A percentile compares a stretch with the other conserved stretches of the same genome.
Evolutionary conservation across 805 yeast genomes (phyloP).

Genomic region (Starmerella geochares): DNA sequence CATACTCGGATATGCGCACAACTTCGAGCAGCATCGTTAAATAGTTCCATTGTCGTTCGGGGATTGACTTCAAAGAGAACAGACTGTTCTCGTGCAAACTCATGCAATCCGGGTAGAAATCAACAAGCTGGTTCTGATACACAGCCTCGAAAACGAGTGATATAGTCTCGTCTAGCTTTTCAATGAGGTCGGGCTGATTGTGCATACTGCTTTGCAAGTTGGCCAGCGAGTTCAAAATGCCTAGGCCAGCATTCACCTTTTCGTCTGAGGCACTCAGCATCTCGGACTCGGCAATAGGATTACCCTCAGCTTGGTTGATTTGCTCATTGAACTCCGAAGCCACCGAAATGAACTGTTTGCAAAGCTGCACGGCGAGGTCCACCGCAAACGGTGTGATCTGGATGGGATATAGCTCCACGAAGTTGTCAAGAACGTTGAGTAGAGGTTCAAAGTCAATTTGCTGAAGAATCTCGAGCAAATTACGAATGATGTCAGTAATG

Average conservation of each 20-base stretch:
- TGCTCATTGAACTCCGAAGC: conserved; percentile 57
- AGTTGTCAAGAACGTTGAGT: conserved; percentile 87
- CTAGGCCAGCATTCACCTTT: conserved; percentile 72
- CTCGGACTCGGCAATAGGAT: conserved; percentile 21
- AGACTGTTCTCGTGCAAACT: conserved; percentile 66
- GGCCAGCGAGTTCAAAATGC: conserved; percentile 69
- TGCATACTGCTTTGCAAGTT: conserved; percentile 77
- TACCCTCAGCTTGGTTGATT: conserved; percentile 25
- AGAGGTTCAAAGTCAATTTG: conserved; percentile 79
- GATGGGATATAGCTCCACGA: conserved; percentile 78
- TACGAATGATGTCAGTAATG: conserved; percentile 75
- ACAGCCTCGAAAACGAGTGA: conserved; percentile 62
- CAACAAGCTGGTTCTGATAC: conserved; percentile 54
- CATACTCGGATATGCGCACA: conserved; percentile 39
- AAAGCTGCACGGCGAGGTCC: conserved; percentile 46
- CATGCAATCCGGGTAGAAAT: conserved; percentile 65
- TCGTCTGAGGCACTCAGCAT: conserved; percentile 43
- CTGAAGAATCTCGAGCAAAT: conserved; percentile 60
- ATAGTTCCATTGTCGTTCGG: conserved; percentile 66
- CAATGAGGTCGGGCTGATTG: conserved; percentile 58
- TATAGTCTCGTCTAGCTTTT: conserved; percentile 53
- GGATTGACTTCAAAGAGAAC: conserved; percentile 47
- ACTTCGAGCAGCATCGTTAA: conserved; percentile 42
- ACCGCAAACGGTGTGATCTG: conserved; percentile 86
- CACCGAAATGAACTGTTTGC: conserved; percentile 61